phyloP scores from a whole-genome alignment of 306 rosid genomes.

The Cucumis hystrix region DNA sequence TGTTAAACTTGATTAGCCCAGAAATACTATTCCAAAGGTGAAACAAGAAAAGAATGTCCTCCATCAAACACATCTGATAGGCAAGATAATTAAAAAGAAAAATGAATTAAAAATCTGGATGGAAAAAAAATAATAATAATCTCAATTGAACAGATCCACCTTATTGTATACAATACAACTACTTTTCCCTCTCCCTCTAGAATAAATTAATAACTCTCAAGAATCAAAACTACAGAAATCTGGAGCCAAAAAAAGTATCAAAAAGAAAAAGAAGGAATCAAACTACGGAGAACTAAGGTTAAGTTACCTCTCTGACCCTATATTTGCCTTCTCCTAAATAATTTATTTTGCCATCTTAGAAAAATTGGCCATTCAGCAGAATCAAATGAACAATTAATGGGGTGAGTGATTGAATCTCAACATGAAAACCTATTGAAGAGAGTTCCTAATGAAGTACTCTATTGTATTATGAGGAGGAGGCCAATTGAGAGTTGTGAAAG shows the following conservation, averaged over 20 bases:
- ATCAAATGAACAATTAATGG: background rate
- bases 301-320: background rate
- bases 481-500: constrained; percentile 6
- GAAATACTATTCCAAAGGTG: no score
- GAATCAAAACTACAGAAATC: background rate
- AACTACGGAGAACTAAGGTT: background rate
- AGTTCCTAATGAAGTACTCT: background rate
- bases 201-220: background rate
- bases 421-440: background rate
- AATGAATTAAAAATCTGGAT: background rate
- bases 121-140: background rate
- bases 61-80: no score
- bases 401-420: background rate
- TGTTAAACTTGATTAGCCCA: no score
- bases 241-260: background rate
- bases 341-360: background rate
- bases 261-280: background rate
- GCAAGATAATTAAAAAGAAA: background rate
- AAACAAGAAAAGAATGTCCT: no score
- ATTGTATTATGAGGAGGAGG: constrained; percentile 10
- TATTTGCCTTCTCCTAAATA: background rate
- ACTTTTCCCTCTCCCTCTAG: background rate
- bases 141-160: background rate
- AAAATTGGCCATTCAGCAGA: background rate
- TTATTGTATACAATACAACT: background rate